These are phyloP conservation scores for Fusarium musae DNA, from an alignment of 2,329 filamentous ascomycete genomes.

Conservation along the genomic window DNA sequence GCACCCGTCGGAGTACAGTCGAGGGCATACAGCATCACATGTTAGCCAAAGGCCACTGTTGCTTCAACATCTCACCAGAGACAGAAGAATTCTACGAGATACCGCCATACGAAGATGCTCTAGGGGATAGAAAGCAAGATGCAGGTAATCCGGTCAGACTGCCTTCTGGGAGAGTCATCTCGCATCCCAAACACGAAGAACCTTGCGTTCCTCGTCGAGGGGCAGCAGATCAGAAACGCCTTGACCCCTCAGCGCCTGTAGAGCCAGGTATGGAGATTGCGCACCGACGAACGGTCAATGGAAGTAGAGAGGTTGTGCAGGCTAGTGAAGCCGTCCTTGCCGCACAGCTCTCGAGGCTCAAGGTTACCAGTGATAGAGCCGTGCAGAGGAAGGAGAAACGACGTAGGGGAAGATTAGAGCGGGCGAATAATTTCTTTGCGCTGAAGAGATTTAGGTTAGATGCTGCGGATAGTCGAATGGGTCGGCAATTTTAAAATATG, in stretches of 20 bases:
- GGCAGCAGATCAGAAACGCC: fast-evolving
- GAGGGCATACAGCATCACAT: slow-evolving; percentile 64
- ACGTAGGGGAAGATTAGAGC: background rate
- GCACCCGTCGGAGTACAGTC: slow-evolving; percentile 53
- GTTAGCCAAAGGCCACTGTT: slow-evolving; percentile 61
- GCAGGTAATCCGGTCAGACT: fast-evolving
- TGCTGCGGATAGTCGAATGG: slow-evolving; percentile 1
- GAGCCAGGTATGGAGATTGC: background rate
- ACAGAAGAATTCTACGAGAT: slow-evolving; percentile 50
- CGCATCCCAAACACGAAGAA: background rate
- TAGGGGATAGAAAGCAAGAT: background rate
- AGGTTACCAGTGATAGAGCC: background rate
- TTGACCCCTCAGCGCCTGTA: fast-evolving
- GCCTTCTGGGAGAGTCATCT: background rate
- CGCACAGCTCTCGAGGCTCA: background rate
- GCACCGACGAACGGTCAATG: background rate
- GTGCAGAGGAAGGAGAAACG: background rate
- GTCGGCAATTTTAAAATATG: too few relatives aligned
- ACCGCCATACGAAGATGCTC: background rate
- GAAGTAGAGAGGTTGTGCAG: background rate
- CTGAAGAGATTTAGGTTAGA: background rate
- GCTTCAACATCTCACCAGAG: slow-evolving; percentile 55
- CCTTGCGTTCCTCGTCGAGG: background rate
- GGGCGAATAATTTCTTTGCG: slow-evolving; percentile 2
- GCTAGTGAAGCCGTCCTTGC: background rate